Base-by-base conservation (phyloP, 2,329 filamentous ascomycete species). In the Neophaeococcomyces mojaviensis region DNA sequence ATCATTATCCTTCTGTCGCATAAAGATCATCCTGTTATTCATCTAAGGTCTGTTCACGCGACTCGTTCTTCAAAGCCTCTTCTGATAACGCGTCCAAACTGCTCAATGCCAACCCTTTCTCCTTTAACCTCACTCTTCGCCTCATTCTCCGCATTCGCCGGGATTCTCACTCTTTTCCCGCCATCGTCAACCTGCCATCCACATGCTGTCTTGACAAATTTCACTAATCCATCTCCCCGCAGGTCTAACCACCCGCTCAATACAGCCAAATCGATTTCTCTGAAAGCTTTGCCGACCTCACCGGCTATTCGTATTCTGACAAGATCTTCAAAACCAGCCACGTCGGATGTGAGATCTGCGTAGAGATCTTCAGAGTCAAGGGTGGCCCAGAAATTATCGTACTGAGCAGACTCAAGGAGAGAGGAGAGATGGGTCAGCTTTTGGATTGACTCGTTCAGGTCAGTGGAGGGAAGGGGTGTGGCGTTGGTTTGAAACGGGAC, bases 71-170 rank as follows among this genome's bases (percentile, higher is more conserved):
- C 88, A 75, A 88, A 95, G 40, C 86, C 84, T 61, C 89, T 78
- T 67, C 84, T 78, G 53, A 95, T 80, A 51, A 94, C 81, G 57
- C 87, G 61, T 19, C 68, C 68, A 55, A 72, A 72, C 67, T 68
- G 68, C 37, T 72, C 69, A 34, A 71, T 59, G 15, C 64, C 68
- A n/a, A 98, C 92, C 55, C 92, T 89, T 75, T 98, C 92, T 59
- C 89, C 80, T 61, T 96, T 94, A 66, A 96, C 86, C 33, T 88
- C 84, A 68, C 92, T 92, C 75, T 94, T 88, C 36, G 88, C 92
- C 78, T 97, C 90, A 66, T 96, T 96, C 70, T 98, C 92, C 63
- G 92, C 86, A 73, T 98, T 98, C 61, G 83, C 74, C 46, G 92
- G 92, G 47, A 98, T 79, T 65, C 79, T 79, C 53, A 96, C 82